Conservation (phyloP, 176 grass and related monocot genomes). For the Oryza coarctata region DNA sequence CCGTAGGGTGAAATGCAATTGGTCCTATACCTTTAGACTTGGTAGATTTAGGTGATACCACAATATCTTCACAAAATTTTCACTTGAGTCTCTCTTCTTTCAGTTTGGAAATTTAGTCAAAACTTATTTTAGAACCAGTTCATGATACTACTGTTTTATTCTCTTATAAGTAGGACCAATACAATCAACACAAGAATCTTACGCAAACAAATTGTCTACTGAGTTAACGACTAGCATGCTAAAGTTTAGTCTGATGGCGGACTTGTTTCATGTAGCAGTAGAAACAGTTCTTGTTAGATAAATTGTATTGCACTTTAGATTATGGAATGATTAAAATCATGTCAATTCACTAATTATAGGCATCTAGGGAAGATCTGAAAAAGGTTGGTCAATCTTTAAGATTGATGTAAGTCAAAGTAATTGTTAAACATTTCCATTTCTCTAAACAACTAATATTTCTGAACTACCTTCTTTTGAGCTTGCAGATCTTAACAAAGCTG, state of each 20-base stretch:
- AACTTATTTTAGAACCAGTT: neutral
- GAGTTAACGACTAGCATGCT: neutral
- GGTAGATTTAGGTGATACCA: neutral
- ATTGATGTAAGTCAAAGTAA: neutral
- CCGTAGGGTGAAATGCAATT: neutral
- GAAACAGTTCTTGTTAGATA: neutral
- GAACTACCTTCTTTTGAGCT: neutral
- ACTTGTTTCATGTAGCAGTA: neutral
- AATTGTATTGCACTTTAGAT: neutral
- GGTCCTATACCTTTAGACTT: neutral
- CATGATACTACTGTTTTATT: neutral
- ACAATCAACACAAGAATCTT: neutral
- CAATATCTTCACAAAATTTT: neutral
- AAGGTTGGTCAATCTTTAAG: neutral
- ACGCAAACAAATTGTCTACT: neutral
- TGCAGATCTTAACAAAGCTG: neutral
- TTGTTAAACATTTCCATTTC: neutral
- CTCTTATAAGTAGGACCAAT: neutral
- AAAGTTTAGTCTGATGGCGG: neutral
- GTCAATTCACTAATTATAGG: neutral
- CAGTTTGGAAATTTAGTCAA: neutral
- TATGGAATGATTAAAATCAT: neutral
- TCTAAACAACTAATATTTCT: neutral
- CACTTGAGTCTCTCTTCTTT: neutral
- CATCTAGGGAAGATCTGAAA: neutral